These are phyloP conservation scores for Boechera divaricarpa DNA, from an alignment of 345 rosid genomes.

Conservation along the genomic window DNA sequence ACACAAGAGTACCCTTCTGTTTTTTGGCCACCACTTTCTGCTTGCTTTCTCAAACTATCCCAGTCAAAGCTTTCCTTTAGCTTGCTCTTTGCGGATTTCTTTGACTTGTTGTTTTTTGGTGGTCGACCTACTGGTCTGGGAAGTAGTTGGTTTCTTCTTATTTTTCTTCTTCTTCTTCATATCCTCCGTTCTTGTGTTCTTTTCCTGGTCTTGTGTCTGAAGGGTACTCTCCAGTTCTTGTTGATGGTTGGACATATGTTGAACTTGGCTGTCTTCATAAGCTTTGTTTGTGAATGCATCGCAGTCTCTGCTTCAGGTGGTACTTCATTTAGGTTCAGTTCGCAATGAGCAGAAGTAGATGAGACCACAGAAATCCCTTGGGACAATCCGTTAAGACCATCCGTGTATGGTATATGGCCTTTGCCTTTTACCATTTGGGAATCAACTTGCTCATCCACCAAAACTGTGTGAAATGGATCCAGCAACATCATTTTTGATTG, in stretches of 20 bases:
- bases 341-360: constrained; percentile 25
- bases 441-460: neutral
- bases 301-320: constrained; percentile 41
- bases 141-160: constrained; percentile 29
- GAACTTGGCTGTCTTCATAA: constrained; percentile 41
- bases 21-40: constrained; percentile 47
- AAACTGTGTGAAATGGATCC: neutral
- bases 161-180: constrained; percentile 12
- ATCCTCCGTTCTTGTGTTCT: constrained; percentile 41
- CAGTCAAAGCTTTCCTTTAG: constrained; percentile 60
- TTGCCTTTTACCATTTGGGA: neutral
- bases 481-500: constrained; percentile 40
- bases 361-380: constrained; percentile 26
- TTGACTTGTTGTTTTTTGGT: constrained; percentile 49
- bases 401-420: neutral
- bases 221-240: constrained; percentile 28
- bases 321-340: constrained; percentile 32
- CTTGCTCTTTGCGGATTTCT: constrained; percentile 48
- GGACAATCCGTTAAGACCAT: constrained; percentile 1
- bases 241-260: constrained; percentile 35
- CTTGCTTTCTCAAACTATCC: constrained; percentile 71
- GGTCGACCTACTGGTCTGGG: neutral
- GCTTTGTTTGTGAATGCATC: constrained; percentile 43
- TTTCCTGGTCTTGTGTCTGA: constrained; percentile 31
- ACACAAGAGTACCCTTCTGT: constrained; percentile 34